Percentiles rank a stretch among this genome's conserved stretches.
These are phyloP conservation scores for Echinochloa phyllopogon DNA, from an alignment of 176 grass and related monocot genomes.

Conservation along the genomic window DNA sequence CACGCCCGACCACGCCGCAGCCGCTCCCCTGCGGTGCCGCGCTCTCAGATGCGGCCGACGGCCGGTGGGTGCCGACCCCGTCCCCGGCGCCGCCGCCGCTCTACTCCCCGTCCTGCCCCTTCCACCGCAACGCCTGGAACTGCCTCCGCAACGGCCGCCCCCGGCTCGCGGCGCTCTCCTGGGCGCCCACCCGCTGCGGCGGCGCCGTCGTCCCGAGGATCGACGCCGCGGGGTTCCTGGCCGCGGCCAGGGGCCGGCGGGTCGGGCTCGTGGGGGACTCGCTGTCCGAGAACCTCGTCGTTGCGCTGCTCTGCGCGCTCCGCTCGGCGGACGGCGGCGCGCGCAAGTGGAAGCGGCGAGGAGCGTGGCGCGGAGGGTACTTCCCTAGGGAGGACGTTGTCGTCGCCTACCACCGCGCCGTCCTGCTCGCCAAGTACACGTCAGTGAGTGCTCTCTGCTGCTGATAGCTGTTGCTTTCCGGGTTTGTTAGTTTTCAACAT, in stretches of 20 bases:
- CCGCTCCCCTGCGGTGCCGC: slow-evolving; percentile 65
- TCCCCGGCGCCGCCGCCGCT: slow-evolving; percentile 38
- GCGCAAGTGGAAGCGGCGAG: slow-evolving; percentile 88
- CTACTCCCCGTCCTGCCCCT: slow-evolving; percentile 73
- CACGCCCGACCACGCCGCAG: neutral
- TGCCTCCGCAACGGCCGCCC: slow-evolving; percentile 72
- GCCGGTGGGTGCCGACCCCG: slow-evolving; percentile 58
- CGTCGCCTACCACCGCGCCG: slow-evolving; percentile 89
- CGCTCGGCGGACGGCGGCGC: slow-evolving; percentile 63
- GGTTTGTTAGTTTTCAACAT: slow-evolving; percentile 1
- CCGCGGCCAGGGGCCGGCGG: slow-evolving; percentile 49
- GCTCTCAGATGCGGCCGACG: slow-evolving; percentile 60
- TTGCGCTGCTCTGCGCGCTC: slow-evolving; percentile 77
- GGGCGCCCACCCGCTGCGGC: slow-evolving; percentile 75
- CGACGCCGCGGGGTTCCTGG: slow-evolving; percentile 64
- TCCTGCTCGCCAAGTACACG: slow-evolving; percentile 89
- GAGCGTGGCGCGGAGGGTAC: slow-evolving; percentile 87
- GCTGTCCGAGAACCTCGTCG: slow-evolving; percentile 84
- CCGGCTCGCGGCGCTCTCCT: slow-evolving; percentile 61
- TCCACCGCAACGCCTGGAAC: slow-evolving; percentile 95
- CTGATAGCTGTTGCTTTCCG: neutral
- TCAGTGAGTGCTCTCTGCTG: slow-evolving; percentile 52
- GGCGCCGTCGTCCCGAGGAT: slow-evolving; percentile 63
- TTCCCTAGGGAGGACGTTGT: slow-evolving; percentile 75
- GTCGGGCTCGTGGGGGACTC: slow-evolving; percentile 85